Conservation (phyloP, 2,329 filamentous ascomycete genomes). For the Atkinsonella hypoxylon region DNA sequence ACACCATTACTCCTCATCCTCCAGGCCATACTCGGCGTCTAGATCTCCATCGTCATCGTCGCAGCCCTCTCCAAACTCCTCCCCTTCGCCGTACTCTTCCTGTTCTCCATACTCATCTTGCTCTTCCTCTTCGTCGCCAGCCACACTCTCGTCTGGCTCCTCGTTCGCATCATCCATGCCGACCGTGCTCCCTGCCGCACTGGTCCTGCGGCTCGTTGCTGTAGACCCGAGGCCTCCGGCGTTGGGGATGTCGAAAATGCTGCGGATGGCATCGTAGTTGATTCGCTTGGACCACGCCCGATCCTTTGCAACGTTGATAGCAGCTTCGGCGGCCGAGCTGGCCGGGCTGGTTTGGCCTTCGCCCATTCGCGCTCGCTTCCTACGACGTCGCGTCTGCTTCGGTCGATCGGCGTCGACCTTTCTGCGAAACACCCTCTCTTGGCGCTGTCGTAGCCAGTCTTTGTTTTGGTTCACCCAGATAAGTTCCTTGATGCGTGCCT, state of each 20-base stretch:
- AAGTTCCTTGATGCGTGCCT: slow-evolving; percentile 72
- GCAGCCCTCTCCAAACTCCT: slow-evolving; percentile 21
- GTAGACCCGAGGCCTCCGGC: slow-evolving; percentile 35
- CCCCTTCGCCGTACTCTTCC: slow-evolving; percentile 21
- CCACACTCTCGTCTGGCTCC: slow-evolving; percentile 23
- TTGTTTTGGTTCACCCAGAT: slow-evolving; percentile 95
- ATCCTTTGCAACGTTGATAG: slow-evolving; percentile 54
- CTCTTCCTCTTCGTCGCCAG: slow-evolving; percentile 22
- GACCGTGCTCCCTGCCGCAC: slow-evolving; percentile 23
- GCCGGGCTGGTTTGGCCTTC: slow-evolving; percentile 56
- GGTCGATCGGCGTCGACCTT: slow-evolving; percentile 48
- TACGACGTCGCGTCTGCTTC: slow-evolving; percentile 45
- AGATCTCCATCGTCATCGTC: slow-evolving; percentile 26
- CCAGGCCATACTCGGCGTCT: slow-evolving; percentile 20
- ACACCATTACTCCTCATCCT: slow-evolving; percentile 3
- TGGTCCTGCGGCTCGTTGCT: slow-evolving; percentile 34
- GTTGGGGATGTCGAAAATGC: slow-evolving; percentile 40
- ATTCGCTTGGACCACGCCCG: slow-evolving; percentile 62
- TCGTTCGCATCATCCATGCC: slow-evolving; percentile 24
- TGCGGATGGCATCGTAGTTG: slow-evolving; percentile 54
- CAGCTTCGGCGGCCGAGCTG: slow-evolving; percentile 56
- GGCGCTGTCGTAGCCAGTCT: slow-evolving; percentile 78
- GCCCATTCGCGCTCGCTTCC: slow-evolving; percentile 45
- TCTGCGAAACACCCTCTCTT: slow-evolving; percentile 68
- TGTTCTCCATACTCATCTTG: slow-evolving; percentile 25